These are phyloP conservation scores for Dactylellina sp. DNA, from an alignment of 2,329 filamentous ascomycete species.

Conservation along the genomic window DNA sequence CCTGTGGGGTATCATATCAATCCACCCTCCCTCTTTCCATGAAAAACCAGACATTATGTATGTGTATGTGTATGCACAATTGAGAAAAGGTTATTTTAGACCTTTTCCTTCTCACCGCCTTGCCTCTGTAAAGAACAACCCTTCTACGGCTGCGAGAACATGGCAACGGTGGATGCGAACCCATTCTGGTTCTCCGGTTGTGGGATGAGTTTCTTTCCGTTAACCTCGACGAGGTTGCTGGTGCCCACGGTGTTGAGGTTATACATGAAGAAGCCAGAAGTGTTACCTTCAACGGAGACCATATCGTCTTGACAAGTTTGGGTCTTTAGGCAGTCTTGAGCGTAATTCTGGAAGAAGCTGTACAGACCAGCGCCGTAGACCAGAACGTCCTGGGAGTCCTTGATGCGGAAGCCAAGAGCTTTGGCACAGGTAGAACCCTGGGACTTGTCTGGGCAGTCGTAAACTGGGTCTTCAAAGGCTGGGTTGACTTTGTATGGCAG, in stretches of 20 bases:
- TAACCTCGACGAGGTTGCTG: slow-evolving; percentile 48
- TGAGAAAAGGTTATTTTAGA: background rate
- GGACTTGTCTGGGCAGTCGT: slow-evolving; percentile 57
- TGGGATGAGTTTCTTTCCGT: slow-evolving; percentile 37
- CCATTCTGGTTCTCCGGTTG: slow-evolving; percentile 53
- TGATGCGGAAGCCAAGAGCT: slow-evolving; percentile 75
- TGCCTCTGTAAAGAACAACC: slow-evolving; percentile 49
- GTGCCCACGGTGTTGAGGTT: slow-evolving; percentile 67
- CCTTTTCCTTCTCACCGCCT: slow-evolving; percentile 7
- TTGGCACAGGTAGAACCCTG: slow-evolving; percentile 65
- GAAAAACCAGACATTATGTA: no score
- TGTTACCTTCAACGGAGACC: slow-evolving; percentile 60
- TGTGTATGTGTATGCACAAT: no score
- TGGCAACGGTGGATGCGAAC: slow-evolving; percentile 51
- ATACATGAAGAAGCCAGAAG: slow-evolving; percentile 64
- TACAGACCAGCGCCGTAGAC: slow-evolving; percentile 76
- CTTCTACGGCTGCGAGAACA: slow-evolving; percentile 51
- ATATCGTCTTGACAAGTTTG: slow-evolving; percentile 59
- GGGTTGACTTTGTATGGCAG: slow-evolving; percentile 64
- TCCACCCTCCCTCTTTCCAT: no score
- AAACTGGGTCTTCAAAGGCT: slow-evolving; percentile 53
- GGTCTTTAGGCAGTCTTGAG: slow-evolving; percentile 57
- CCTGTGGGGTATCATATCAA: no score
- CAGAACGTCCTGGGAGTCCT: slow-evolving; percentile 70
- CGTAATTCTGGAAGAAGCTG: slow-evolving; percentile 76